Evolutionary conservation across 2,329 filamentous ascomycete species (phyloP).

Genomic region (Fusarium sp.): DNA sequence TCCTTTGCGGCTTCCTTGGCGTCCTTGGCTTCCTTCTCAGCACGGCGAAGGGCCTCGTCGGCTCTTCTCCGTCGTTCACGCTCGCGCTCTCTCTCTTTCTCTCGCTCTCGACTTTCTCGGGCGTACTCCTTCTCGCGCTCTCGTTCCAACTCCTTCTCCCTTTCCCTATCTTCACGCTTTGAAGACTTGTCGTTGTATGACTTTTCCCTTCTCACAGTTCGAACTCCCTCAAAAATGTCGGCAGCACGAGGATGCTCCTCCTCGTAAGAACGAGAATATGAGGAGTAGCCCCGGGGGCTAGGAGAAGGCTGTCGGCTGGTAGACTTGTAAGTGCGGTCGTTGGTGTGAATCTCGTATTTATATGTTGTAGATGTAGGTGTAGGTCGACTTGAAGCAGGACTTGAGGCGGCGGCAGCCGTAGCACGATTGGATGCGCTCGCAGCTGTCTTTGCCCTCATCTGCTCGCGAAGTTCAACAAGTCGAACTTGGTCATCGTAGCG

Average conservation of each 20-base stretch:
- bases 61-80: conserved; percentile 25
- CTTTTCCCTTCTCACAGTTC: conserved; percentile 59
- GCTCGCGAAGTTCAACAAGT: conserved; percentile 74
- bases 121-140: conserved; percentile 45
- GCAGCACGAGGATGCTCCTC: conserved; percentile 57
- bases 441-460: conserved; percentile 58
- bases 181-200: conserved; percentile 63
- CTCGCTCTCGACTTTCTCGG: conserved; percentile 38
- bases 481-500: conserved; percentile 84
- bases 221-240: conserved; percentile 61
- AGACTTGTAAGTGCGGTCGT: conserved; percentile 61
- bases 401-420: conserved; percentile 10
- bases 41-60: conserved; percentile 42
- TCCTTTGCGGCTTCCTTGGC: conserved; percentile 53
- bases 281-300: conserved; percentile 52
- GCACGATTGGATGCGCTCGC: conserved; percentile 29
- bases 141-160: conserved; percentile 55
- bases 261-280: conserved; percentile 60
- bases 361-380: conserved; percentile 54
- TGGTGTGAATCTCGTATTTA: conserved; percentile 64
- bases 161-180: conserved; percentile 57
- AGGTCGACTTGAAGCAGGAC: conserved; percentile 43
- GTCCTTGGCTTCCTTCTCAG: conserved; percentile 47
- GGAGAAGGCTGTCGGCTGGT: conserved; percentile 51
- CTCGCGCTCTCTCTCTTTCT: conserved; percentile 48